These are phyloP conservation scores for Capillidium rhysosporum DNA, from an alignment of 371 early-diverging fungal species.

Conservation along the genomic window DNA sequence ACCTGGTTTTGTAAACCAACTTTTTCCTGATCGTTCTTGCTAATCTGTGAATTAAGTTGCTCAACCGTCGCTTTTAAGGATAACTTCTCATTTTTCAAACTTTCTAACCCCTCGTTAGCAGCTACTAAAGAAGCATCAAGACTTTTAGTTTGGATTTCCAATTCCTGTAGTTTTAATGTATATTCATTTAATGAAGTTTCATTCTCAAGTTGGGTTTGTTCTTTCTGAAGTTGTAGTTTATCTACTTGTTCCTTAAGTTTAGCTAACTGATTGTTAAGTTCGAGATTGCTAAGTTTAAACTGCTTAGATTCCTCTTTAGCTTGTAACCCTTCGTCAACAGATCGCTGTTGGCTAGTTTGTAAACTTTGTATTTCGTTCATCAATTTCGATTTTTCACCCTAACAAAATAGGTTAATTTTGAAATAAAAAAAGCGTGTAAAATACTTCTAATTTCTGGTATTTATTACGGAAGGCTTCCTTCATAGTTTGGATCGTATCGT, in stretches of 20 bases:
- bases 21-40: not conserved
- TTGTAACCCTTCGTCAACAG: not conserved
- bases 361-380: not conserved
- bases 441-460: not conserved
- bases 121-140: not conserved
- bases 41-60: not conserved
- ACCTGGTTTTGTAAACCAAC: not conserved
- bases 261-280: not conserved
- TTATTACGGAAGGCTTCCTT: not conserved
- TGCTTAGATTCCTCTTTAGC: too few species aligned
- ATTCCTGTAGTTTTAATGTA: not conserved
- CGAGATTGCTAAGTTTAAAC: too few species aligned
- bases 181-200: not conserved
- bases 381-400: not conserved
- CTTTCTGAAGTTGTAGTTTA: not conserved
- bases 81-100: not conserved
- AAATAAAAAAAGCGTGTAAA: not conserved
- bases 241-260: not conserved
- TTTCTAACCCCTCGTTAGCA: not conserved
- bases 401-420: not conserved
- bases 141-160: not conserved
- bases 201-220: not conserved
- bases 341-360: not conserved
- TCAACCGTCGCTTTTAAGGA: not conserved
- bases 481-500: not conserved